Conservation (phyloP, 345 rosid species). For the Hypericum androsaemum region DNA sequence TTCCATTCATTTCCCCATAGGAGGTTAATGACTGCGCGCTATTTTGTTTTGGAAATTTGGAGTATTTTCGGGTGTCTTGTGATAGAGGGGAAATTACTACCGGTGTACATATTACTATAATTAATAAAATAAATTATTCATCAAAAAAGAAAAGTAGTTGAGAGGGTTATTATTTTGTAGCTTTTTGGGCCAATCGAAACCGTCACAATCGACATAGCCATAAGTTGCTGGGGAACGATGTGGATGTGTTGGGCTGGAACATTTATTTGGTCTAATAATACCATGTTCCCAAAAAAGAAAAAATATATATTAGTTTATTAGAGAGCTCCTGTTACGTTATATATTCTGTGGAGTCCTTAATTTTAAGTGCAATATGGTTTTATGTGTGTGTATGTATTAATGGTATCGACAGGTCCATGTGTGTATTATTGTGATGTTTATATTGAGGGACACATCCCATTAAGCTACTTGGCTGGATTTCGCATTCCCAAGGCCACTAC, state of each 20-base stretch:
- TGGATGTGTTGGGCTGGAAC: slow-evolving; percentile 16
- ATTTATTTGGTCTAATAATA: too few species aligned
- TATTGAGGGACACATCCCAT: slow-evolving; percentile 20
- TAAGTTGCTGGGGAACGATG: slow-evolving; percentile 15
- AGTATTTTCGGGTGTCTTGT: too few species aligned
- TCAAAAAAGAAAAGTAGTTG: too few species aligned
- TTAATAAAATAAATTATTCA: too few species aligned
- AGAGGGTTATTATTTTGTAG: not conserved
- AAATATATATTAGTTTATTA: too few species aligned
- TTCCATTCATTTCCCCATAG: too few species aligned
- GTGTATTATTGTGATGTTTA: slow-evolving; percentile 27
- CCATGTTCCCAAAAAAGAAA: too few species aligned
- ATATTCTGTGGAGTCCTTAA: not conserved
- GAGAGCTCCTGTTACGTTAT: too few species aligned
- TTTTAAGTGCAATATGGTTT: not conserved
- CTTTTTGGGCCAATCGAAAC: slow-evolving; percentile 9
- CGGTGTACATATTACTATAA: too few species aligned
- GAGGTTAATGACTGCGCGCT: too few species aligned
- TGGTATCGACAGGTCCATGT: slow-evolving; percentile 23
- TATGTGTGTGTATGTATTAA: not conserved
- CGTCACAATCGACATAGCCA: slow-evolving; percentile 23
- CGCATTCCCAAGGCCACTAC: slow-evolving; percentile 5
- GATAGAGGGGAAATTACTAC: too few species aligned
- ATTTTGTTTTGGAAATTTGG: too few species aligned
- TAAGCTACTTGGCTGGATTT: slow-evolving; percentile 7